phyloP scores from a whole-genome alignment of 2,329 filamentous ascomycete species.

The Aspergillus fumigatus region DNA sequence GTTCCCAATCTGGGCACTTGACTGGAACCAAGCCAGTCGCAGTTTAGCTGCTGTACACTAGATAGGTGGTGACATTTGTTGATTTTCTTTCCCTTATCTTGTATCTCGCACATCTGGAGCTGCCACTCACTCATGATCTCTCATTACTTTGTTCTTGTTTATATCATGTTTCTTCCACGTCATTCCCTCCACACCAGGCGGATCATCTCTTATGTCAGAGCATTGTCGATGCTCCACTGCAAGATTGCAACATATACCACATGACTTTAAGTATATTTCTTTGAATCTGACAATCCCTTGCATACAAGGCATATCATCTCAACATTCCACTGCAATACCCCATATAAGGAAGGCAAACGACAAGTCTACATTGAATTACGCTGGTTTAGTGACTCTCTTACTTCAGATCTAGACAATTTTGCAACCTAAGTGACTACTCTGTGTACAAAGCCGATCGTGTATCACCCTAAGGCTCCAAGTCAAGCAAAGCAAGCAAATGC shows the following conservation, averaged over 20 bases:
- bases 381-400: too few relatives aligned
- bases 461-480: too few relatives aligned
- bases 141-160: not conserved
- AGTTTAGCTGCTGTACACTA: conserved; percentile 35
- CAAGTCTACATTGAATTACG: too few relatives aligned
- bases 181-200: not conserved
- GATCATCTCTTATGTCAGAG: not conserved
- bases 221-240: not conserved
- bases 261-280: not conserved
- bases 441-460: too few relatives aligned
- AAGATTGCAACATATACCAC: not conserved
- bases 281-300: not conserved
- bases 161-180: not conserved
- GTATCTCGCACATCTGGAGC: not conserved
- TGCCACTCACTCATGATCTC: not conserved
- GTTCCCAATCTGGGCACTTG: conserved; percentile 40
- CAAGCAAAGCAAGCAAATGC: too few relatives aligned
- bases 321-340: not conserved
- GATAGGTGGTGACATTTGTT: conserved; percentile 7
- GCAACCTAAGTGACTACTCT: too few relatives aligned
- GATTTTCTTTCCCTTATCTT: conserved; percentile 1
- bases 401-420: too few relatives aligned
- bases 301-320: not conserved
- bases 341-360: not conserved
- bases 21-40: conserved; percentile 40